Evolutionary conservation across 352 stramenopile genomes (phyloP), one percentile per base, ranked within the genome.

Genomic region (Aphanomyces stellatus): DNA sequence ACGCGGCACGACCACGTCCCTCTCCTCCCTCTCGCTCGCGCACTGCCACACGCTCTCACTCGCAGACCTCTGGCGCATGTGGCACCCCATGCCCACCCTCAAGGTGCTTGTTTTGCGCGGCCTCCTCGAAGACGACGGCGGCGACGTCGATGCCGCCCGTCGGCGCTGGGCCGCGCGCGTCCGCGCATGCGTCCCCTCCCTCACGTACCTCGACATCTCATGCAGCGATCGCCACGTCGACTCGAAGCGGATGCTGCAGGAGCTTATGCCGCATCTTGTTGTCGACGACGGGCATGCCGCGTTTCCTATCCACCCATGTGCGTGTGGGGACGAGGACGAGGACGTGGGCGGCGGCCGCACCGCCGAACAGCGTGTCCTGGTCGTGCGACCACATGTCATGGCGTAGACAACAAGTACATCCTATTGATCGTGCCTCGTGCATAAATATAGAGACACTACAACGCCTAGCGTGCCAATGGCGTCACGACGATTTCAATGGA

Each of bases 141-240:
- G n/a, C 1, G 37, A 51, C 59, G 24, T 22, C n/a, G 15, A 48
- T 46, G 37, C 25, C 7, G 10, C 25, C 17, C 24, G 13, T 24
- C n/a, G 6, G 30, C 11, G 35, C 11, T 51, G 37, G n/a, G 48
- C 33, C 10, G 30, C 46, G 41, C 60, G 49, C 30, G 27, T 57
- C 6, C 40, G 24, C 6, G 37, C 10, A 4, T 51, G 33, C 24
- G 37, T 37, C n/a, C 60, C 60, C 6, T 28, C 24, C 33, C 40
- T 67, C 2, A 13, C 22, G 5, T 67, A 49, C 22, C 42, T 67
- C 37, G 41, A 67, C 49, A 67, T 67, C 43, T 40, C 60, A 5
- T 56, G 37, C 60, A 57, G 60, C 60, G 60, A 67, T 33, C 22
- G n/a, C 30, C 10, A 25, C 17, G 37, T 15, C 31, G 27, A 57